These are phyloP conservation scores for Nissolia schottii DNA, from an alignment of 306 rosid species.

Conservation along the genomic window DNA sequence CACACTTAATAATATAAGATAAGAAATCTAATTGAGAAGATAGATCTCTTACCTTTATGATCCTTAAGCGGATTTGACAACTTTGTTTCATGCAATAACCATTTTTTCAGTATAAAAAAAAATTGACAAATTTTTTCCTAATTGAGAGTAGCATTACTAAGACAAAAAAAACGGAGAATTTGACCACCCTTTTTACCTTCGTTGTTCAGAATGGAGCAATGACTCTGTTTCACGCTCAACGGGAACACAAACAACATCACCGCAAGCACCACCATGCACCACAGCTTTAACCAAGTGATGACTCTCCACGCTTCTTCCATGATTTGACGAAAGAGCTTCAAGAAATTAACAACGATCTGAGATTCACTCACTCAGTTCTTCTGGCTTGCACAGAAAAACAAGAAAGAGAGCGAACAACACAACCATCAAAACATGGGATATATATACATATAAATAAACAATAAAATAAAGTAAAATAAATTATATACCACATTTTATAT, in stretches of 20 bases:
- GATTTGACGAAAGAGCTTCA: background rate
- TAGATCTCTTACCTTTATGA: too few species aligned
- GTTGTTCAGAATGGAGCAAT: slow-evolving; percentile 37
- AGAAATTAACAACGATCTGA: background rate
- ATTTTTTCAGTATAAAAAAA: too few species aligned
- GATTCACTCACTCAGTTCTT: background rate
- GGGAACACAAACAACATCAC: slow-evolving; percentile 15
- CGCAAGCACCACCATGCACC: slow-evolving; percentile 17
- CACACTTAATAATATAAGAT: too few species aligned
- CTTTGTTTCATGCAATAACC: too few species aligned
- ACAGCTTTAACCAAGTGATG: slow-evolving; percentile 18
- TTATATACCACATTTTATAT: too few species aligned
- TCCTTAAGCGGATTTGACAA: too few species aligned
- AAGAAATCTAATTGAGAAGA: too few species aligned
- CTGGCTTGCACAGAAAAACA: background rate
- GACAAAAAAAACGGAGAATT: too few species aligned
- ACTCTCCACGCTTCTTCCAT: slow-evolving; percentile 46
- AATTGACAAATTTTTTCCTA: too few species aligned
- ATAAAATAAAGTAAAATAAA: too few species aligned
- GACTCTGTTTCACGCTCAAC: slow-evolving; percentile 15
- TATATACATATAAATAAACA: background rate
- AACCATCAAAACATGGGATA: background rate
- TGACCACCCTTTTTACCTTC: slow-evolving; percentile 42
- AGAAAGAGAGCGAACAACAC: background rate
- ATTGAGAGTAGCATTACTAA: too few species aligned